Evolutionary conservation across 2,329 filamentous ascomycete species (phyloP).

Genomic region (Epichloe elymi): DNA sequence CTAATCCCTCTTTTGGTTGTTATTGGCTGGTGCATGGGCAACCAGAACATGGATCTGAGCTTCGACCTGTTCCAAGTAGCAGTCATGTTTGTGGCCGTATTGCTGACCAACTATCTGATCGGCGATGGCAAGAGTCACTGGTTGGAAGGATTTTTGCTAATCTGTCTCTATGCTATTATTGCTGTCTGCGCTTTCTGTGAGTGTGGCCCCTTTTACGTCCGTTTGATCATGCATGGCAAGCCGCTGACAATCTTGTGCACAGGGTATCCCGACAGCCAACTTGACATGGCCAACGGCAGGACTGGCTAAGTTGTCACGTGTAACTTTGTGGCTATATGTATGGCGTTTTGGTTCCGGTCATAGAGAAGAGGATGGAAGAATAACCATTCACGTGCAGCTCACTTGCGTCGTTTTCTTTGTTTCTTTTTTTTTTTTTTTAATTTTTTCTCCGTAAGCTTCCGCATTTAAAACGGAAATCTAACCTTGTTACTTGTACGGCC

Average conservation of each 20-base stretch:
- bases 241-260: neutral
- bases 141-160: constrained; percentile 63
- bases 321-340: neutral
- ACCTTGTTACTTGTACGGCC: no score
- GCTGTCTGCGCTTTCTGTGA: constrained; percentile 53
- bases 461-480: no score
- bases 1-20: constrained; percentile 65
- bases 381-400: neutral
- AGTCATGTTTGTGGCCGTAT: constrained; percentile 68
- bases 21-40: constrained; percentile 62
- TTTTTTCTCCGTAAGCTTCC: neutral
- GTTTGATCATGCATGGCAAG: neutral
- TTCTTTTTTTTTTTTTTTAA: neutral
- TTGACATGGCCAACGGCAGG: constrained; percentile 4
- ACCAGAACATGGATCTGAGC: constrained; percentile 64
- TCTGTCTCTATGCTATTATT: constrained; percentile 70
- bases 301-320: neutral
- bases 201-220: constrained; percentile 14
- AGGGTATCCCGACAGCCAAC: constrained; percentile 6
- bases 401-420: neutral
- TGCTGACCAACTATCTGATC: constrained; percentile 79
- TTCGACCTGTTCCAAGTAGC: constrained; percentile 87
- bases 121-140: constrained; percentile 74
- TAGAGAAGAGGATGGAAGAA: neutral
- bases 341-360: neutral